phyloP scores from a whole-genome alignment of 768 basidiomycete genomes.

The Hebeloma cylindrosporum region DNA sequence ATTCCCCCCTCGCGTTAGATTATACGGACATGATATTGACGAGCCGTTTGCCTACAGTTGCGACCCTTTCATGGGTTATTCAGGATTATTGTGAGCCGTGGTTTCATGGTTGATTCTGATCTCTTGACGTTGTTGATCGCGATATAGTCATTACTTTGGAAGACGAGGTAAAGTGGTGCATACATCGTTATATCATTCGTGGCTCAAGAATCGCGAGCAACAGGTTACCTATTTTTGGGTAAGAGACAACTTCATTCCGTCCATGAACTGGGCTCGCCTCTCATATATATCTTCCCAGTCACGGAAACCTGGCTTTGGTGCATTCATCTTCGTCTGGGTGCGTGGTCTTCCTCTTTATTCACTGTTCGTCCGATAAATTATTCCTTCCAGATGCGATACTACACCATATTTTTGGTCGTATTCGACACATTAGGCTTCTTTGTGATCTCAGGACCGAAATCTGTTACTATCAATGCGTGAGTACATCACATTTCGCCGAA shows the following conservation, averaged over 20 bases:
- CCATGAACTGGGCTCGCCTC: background rate
- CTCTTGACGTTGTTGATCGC: no score
- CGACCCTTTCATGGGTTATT: conserved; percentile 23
- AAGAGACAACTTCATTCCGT: background rate
- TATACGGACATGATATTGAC: no score
- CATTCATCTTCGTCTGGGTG: conserved; percentile 45
- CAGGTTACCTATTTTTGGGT: conserved; percentile 44
- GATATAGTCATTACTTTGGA: conserved; percentile 24
- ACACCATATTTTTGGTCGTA: conserved; percentile 42
- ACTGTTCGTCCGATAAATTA: no score
- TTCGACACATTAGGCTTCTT: conserved; percentile 49
- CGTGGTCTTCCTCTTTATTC: no score
- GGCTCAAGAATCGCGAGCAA: background rate
- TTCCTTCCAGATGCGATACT: conserved; percentile 43
- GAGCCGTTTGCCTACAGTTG: conserved; percentile 16
- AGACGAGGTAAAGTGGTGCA: conserved; percentile 23
- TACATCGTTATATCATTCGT: background rate
- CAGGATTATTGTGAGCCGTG: conserved; percentile 26
- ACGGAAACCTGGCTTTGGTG: conserved; percentile 34
- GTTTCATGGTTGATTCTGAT: no score
- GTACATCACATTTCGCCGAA: background rate
- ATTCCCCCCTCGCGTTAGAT: background rate
- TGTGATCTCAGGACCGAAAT: conserved; percentile 33
- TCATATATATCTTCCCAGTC: conserved; percentile 28
- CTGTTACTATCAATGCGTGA: conserved; percentile 29